Evolutionary conservation across 371 early-diverging fungal species (phyloP), one percentile per base, ranked within the genome.

Genomic region (Syncephalastrum sp.): DNA sequence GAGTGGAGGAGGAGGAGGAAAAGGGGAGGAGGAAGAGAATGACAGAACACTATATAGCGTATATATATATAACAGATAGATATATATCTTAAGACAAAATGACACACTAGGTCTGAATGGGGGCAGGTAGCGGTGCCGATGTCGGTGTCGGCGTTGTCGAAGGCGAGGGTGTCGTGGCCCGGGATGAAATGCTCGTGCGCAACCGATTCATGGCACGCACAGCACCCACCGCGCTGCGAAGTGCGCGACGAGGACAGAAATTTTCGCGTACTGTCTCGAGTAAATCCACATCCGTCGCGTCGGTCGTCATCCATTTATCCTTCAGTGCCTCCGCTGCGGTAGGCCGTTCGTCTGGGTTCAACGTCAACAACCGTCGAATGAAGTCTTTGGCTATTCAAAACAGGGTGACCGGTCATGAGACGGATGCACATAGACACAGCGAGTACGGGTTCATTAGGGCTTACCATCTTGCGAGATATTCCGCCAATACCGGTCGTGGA

Each of bases 251-350:
- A 45, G 88, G 75, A 50, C 84, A 78, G 70, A 89, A 87, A 53
- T 86, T 81, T 48, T 83, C 83, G 19, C 82, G 82, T 43, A 91
- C 88, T 33, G 84, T 81, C 5, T 84, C 84, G 44, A 92, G 63
- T 51, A 92, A 75, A 73, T 90, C 89, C n/a, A 72, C 71, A 50
- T 88, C 85, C 24, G 70, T 74, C 13, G 78, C 77, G 23, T 79
- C 72, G 12, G 38, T 33, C 16, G 82, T 77, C 59, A 94, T 79
- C 95, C 95, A 97, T 14, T 80, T 81, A 72, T 97, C 92, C 25
- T 81, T 61, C 50, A 94, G 74, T 5, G 95, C 95, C 65, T 94
- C 78, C 10, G 72, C 70, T 10, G 89, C 93, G 0, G 94, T 93
- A 57, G 89, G 68, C 48, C 97, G 86, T 42, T 78, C 70, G 3